phyloP scores from a whole-genome alignment of 2,329 filamentous ascomycete genomes.

The Fusarium drepaniforme region DNA sequence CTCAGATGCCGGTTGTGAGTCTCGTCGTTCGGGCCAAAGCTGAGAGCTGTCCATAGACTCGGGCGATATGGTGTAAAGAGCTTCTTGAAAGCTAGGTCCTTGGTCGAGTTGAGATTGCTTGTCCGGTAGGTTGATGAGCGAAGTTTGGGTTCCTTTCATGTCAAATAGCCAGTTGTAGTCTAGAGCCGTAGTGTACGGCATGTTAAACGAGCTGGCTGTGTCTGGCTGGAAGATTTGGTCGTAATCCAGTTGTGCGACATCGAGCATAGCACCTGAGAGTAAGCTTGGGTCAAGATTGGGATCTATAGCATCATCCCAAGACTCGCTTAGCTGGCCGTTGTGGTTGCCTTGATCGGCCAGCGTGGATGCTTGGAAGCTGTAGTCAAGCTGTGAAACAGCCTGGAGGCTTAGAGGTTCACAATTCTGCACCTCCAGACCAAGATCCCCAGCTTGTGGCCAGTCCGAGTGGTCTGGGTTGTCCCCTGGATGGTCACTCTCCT shows the following conservation, averaged over 20 bases:
- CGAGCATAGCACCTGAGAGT: conserved; percentile 10
- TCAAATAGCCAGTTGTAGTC: conserved; percentile 75
- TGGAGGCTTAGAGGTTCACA: conserved; percentile 7
- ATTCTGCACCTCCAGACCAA: background rate
- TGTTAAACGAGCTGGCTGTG: conserved; percentile 74
- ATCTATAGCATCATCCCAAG: conserved; percentile 25
- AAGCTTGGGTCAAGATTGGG: conserved; percentile 18
- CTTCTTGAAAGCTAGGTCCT: conserved; percentile 7
- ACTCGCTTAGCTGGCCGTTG: conserved; percentile 2
- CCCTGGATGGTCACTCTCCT: background rate
- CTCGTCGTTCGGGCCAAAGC: conserved; percentile 21
- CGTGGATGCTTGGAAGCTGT: background rate
- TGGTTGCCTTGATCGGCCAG: background rate
- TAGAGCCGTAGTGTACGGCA: conserved; percentile 72
- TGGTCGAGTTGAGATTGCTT: conserved; percentile 3
- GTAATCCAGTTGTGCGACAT: conserved; percentile 47
- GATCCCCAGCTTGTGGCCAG: background rate
- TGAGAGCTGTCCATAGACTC: conserved; percentile 39
- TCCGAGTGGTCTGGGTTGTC: background rate
- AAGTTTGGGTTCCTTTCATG: conserved; percentile 47
- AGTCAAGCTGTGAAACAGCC: background rate
- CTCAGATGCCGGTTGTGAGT: background rate
- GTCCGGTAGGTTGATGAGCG: conserved; percentile 4
- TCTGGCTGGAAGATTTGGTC: conserved; percentile 71
- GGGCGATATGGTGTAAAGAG: conserved; percentile 19